These are phyloP conservation scores for Penicillium thymicola DNA, from an alignment of 2,329 filamentous ascomycete genomes.

Conservation along the genomic window DNA sequence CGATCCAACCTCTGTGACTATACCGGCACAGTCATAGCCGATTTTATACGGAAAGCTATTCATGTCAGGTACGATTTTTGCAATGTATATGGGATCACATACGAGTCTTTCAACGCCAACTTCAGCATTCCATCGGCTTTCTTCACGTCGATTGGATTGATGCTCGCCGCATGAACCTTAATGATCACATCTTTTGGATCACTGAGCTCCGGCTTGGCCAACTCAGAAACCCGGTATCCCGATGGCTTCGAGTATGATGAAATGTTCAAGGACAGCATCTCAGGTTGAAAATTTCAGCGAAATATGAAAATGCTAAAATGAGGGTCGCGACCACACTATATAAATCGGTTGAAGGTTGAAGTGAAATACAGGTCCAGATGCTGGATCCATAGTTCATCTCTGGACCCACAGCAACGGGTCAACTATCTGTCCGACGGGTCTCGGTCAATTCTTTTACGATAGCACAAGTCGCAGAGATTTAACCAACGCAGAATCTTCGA, in stretches of 20 bases:
- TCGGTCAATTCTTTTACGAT: not conserved
- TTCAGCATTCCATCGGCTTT: conserved; percentile 40
- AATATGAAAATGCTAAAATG: not conserved
- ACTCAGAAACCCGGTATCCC: conserved; percentile 19
- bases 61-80: not conserved
- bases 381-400: not conserved
- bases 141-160: conserved; percentile 49
- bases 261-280: conserved; percentile 21
- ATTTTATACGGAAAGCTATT: conserved; percentile 44
- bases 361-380: not conserved
- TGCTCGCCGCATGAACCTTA: conserved; percentile 43
- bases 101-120: conserved; percentile 32
- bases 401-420: not conserved
- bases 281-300: not conserved
- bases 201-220: conserved; percentile 18
- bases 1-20: conserved; percentile 36
- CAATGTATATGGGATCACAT: conserved; percentile 7
- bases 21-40: conserved; percentile 44
- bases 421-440: not conserved
- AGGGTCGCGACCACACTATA: not conserved
- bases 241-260: conserved; percentile 20
- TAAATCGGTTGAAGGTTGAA: not conserved
- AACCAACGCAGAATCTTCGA: too few species aligned
- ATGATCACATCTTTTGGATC: conserved; percentile 32
- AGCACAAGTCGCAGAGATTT: not conserved